These are phyloP conservation scores for Penicillium italicum DNA, from an alignment of 2,329 filamentous ascomycete species.

Conservation along the genomic window DNA sequence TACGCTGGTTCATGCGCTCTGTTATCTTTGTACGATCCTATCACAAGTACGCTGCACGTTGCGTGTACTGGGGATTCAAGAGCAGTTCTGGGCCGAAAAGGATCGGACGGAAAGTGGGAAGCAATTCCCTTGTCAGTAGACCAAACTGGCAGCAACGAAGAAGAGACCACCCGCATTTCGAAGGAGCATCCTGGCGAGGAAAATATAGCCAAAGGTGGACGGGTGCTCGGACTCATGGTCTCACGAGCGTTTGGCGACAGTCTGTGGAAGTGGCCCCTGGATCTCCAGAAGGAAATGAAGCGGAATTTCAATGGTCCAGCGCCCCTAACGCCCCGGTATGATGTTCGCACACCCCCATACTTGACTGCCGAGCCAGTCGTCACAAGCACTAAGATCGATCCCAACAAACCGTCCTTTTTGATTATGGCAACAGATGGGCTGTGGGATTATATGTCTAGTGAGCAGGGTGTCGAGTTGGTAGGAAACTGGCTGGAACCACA, in stretches of 20 bases:
- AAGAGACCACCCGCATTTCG: conserved; percentile 55
- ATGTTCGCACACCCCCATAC: conserved; percentile 58
- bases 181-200: conserved; percentile 61
- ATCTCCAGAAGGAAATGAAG: conserved; percentile 44
- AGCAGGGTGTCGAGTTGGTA: conserved; percentile 57
- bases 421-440: conserved; percentile 66
- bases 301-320: conserved; percentile 40
- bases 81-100: conserved; percentile 55
- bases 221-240: conserved; percentile 59
- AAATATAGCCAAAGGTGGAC: conserved; percentile 55
- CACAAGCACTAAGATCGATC: conserved; percentile 53
- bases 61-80: conserved; percentile 67
- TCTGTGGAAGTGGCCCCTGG: conserved; percentile 63
- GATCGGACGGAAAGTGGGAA: conserved; percentile 47
- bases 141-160: conserved; percentile 61
- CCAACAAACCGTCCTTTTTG: conserved; percentile 53
- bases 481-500: conserved; percentile 51
- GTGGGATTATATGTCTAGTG: conserved; percentile 59
- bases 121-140: conserved; percentile 58
- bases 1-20: conserved; percentile 61
- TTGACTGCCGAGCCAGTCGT: conserved; percentile 65
- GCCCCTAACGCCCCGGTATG: conserved; percentile 38
- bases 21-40: conserved; percentile 59
- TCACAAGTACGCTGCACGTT: conserved; percentile 53
- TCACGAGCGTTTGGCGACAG: conserved; percentile 67